A percentile compares a stretch with the other conserved stretches of the same genome.
phyloP scores from a whole-genome alignment of 805 yeast species.

The Maudiozyma bulderi region DNA sequence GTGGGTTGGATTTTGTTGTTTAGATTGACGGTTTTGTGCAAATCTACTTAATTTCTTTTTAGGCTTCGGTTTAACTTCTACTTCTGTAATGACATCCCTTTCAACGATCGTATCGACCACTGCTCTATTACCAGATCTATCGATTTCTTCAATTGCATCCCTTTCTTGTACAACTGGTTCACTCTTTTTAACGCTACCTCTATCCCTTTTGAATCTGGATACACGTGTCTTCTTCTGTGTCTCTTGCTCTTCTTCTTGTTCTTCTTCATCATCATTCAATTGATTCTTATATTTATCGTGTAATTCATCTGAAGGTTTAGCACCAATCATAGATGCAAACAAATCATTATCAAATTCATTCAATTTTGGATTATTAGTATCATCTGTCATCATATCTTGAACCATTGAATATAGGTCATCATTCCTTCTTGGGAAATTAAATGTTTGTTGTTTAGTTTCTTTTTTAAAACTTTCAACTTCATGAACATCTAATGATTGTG shows the following conservation, averaged over 20 bases:
- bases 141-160: neutral
- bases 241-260: conserved; percentile 3
- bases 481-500: conserved; percentile 23
- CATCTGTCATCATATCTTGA: conserved; percentile 6
- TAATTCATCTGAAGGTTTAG: conserved; percentile 22
- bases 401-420: conserved; percentile 2
- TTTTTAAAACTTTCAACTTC: conserved; percentile 28
- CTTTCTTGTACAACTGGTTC: neutral
- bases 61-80: neutral
- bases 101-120: neutral
- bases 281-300: conserved; percentile 20
- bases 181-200: conserved; percentile 2
- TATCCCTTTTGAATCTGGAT: conserved; percentile 25
- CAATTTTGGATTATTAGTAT: conserved; percentile 8
- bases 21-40: neutral
- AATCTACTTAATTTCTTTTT: neutral
- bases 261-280: conserved; percentile 1
- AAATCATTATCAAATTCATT: conserved; percentile 26
- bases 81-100: neutral
- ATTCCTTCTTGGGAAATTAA: conserved; percentile 5
- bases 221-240: conserved; percentile 11
- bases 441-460: conserved; percentile 26
- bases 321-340: conserved; percentile 26
- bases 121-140: neutral
- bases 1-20: neutral